Conservation (phyloP, 1,139 yeast species). For the Suzukiozyma palmioleophila region DNA sequence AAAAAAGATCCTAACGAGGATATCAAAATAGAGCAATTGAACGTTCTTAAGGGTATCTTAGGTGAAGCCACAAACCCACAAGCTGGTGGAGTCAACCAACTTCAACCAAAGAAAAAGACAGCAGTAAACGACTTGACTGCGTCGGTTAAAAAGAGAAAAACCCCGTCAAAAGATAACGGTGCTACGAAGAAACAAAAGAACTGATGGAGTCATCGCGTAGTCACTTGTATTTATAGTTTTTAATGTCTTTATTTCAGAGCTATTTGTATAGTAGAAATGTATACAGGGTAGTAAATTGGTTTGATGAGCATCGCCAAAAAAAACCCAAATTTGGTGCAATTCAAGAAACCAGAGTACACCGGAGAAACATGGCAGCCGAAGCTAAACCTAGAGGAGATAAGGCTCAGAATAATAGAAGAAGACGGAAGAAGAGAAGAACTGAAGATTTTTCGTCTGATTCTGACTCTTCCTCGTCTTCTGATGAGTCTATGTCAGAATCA, state of each 20-base stretch:
- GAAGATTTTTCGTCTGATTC: conserved; percentile 50
- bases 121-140: conserved; percentile 33
- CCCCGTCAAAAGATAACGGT: conserved; percentile 11
- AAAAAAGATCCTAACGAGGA: conserved; percentile 49
- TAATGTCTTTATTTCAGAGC: too few relatives aligned
- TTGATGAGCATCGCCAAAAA: conserved; percentile 1
- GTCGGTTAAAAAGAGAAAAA: conserved; percentile 31
- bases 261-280: too few relatives aligned
- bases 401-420: conserved; percentile 24
- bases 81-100: conserved; percentile 9
- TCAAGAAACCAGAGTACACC: neutral
- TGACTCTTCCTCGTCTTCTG: conserved; percentile 40
- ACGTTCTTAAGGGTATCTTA: conserved; percentile 57
- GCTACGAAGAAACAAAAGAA: conserved; percentile 6
- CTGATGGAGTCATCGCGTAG: neutral
- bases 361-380: conserved; percentile 3
- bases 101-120: conserved; percentile 12
- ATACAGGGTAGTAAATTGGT: too few relatives aligned
- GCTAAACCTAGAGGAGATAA: conserved; percentile 1
- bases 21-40: conserved; percentile 51
- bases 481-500: neutral
- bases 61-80: conserved; percentile 41
- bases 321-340: neutral
- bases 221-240: too few relatives aligned
- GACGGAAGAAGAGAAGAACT: conserved; percentile 79